Evolutionary conservation across 441 rosid species (phyloP), one percentile per base, ranked within the genome.

Genomic region (Pelargonium cotyledonis): DNA sequence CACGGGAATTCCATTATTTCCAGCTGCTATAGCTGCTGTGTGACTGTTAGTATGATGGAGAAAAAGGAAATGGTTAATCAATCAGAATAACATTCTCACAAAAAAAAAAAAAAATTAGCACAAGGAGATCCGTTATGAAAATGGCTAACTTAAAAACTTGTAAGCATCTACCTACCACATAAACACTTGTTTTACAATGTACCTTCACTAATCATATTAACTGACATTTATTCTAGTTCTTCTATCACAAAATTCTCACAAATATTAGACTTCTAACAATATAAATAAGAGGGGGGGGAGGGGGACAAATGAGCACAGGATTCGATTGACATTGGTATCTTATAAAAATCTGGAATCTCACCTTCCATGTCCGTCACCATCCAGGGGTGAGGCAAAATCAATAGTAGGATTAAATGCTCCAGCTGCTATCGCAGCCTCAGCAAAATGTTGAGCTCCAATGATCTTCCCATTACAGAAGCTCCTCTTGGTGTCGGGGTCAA

Each of bases 331-430:
- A 58, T 61, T 11, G 43, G 16, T 18, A 58, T 40, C 47, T 6
- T 65, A 63, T 67, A 63, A 70, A 7, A 31, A 7, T 63, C 47
- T 12, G 35, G 58, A 46, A 65, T 66, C 87, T 69, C 67, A 89
- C 98, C 99, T 92, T 83, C 99, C 99, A 82, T 95, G 99, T 66
- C 99, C 99, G 83, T 90, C 99, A 40, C 97, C 99, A 87, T 95
- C 99, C 92, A 95, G 57, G 47, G 99, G 99, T 68, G 99, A 95
- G 79, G 93, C 95, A 83, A 70, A 92, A 83, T 95, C 97, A 60
- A 88, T 67, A 21, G 87, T 74, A 55, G 98, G 97, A 83, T 95
- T 92, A 80, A 95, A 90, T 29, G 86, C 83, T 63, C 95, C 91
- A 79, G 97, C 93, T 55, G 98, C 99, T 80, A 75, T 90, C 63